Conservation (phyloP, 2,329 filamentous ascomycete genomes). For the Hypoxylon sp. region DNA sequence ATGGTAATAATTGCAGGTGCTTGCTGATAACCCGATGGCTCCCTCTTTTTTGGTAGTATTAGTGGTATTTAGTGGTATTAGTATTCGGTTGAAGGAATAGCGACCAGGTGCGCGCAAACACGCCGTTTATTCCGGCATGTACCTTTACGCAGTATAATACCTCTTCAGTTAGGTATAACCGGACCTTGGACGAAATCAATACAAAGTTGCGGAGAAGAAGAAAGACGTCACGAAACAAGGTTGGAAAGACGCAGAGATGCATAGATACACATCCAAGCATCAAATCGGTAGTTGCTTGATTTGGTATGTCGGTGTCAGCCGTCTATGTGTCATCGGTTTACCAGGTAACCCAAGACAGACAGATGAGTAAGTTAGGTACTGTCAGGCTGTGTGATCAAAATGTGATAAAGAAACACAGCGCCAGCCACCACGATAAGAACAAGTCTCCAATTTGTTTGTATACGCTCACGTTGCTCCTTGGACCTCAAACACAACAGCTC, state of each 20-base stretch:
- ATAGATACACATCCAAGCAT: conserved; percentile 7
- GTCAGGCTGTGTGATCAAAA: conserved; percentile 2
- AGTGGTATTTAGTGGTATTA: conserved; percentile 22
- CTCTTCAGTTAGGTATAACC: neutral
- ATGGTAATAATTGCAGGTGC: conserved; percentile 5
- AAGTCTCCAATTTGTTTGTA: conserved; percentile 10
- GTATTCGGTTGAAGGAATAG: conserved; percentile 15
- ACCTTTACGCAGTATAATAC: neutral
- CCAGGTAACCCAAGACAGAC: conserved; percentile 26
- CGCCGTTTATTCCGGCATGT: conserved; percentile 5
- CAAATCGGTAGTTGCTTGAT: conserved; percentile 20
- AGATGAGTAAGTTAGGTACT: conserved; percentile 4
- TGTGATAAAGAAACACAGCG: conserved; percentile 23
- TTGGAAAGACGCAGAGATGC: neutral
- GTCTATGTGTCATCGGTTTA: conserved; percentile 37
- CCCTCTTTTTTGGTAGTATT: conserved; percentile 21
- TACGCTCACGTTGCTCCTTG: neutral
- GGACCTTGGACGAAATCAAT: neutral
- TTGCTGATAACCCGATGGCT: conserved; percentile 29
- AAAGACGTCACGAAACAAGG: conserved; percentile 3
- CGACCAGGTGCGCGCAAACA: neutral
- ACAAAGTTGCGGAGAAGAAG: conserved; percentile 1
- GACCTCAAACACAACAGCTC: conserved; percentile 8
- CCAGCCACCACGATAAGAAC: conserved; percentile 18
- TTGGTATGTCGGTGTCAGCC: conserved; percentile 33